Conservation (phyloP, 257 asterid species). For the Mentha longifolia region DNA sequence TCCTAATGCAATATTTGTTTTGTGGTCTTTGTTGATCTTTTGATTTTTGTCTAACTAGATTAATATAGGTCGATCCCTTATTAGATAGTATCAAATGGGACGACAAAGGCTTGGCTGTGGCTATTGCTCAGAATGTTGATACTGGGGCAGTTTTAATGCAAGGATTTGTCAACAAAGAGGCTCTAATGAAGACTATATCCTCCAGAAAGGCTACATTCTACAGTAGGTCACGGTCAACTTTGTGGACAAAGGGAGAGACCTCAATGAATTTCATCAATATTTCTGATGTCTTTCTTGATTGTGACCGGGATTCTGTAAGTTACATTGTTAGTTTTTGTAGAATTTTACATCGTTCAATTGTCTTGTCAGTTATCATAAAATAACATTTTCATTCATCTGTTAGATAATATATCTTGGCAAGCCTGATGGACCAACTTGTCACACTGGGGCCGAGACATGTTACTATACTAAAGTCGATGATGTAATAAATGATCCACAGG, state of each 20-base stretch:
- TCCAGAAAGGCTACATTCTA: conserved; percentile 84
- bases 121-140: conserved; percentile 91
- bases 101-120: conserved; percentile 91
- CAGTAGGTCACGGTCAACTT: conserved; percentile 80
- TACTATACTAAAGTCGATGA: conserved; percentile 68
- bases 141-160: conserved; percentile 92
- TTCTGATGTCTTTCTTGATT: conserved; percentile 72
- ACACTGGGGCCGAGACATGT: conserved; percentile 89
- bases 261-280: conserved; percentile 87
- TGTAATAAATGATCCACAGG: conserved; percentile 48
- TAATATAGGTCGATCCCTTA: conserved; percentile 67
- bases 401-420: conserved; percentile 87
- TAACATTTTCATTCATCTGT: conserved; percentile 5
- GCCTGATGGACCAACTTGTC: conserved; percentile 97
- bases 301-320: conserved; percentile 93
- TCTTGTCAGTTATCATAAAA: background rate
- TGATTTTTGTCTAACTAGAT: conserved; percentile 39
- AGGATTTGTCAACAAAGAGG: conserved; percentile 83
- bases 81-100: conserved; percentile 93
- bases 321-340: background rate
- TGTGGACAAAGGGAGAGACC: conserved; percentile 97
- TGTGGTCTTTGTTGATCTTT: background rate
- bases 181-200: conserved; percentile 68
- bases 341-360: background rate
- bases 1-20: background rate